Evolutionary conservation across 306 rosid genomes (phyloP), one percentile per base, ranked within the genome.

Genomic region (Crotalaria pallida): DNA sequence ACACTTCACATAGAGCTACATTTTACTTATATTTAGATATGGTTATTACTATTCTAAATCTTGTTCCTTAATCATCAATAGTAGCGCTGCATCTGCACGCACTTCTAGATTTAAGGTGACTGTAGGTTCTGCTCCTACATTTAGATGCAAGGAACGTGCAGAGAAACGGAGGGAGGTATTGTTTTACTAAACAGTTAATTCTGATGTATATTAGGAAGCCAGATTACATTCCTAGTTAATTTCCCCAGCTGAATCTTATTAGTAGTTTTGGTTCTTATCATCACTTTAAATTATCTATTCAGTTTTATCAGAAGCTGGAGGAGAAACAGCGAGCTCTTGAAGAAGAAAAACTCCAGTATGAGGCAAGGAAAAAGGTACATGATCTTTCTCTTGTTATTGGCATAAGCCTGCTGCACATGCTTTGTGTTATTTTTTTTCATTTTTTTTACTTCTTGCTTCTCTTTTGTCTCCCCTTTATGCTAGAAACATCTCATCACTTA

Each of bases 161-260:
- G 96, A 88, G 88, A 89, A 86, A 75, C 83, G 99, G 81, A 95
- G 44, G 80, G 99, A 95, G 96, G 99, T 94, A 86, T 34, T 38
- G n/a, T 64, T 51, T 69, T 70, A 12, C 71, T 23, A 52, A 72
- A 67, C 50, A 23, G 40, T 65, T 67, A 47, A 69, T 72, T 48
- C 9, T 38, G n/a, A 34, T 70, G 43, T 72, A 55, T n/a, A n/a
- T n/a, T n/a, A n/a, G n/a, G 64, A 40, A 10, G 27, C 51, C 29
- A 65, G 60, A 41, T 26, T 73, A 23, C 57, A 31, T 57, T 70
- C 33, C 13, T 71, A 27, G 47, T 58, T 49, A 34, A 29, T 27
- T 21, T 45, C 15, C 3, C 58, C 59, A 7, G 23, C 38, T 67
- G 45, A 63, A 61, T 84, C 72, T 78, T 61, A 36, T 58, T 29